Evolutionary conservation across 306 rosid genomes (phyloP).

Genomic region (Sicyos baderoa): DNA sequence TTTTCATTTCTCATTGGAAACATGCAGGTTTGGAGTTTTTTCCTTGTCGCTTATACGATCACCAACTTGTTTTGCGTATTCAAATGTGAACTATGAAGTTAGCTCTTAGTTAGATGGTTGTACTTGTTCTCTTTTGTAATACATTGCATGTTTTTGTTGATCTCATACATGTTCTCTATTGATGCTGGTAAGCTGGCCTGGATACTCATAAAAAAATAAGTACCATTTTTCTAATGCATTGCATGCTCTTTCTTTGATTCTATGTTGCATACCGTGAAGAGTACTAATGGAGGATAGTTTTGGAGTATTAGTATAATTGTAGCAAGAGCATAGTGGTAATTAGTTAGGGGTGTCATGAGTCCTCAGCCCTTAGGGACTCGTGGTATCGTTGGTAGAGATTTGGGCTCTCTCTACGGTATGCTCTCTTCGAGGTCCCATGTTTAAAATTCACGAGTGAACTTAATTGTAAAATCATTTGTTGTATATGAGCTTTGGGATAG

Average conservation of each 20-base stretch:
- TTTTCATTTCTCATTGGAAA: conserved; percentile 34
- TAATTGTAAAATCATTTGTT: no score
- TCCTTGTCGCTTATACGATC: neutral
- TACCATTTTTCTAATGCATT: neutral
- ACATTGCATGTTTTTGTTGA: neutral
- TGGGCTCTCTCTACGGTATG: no score
- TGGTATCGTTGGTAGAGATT: no score
- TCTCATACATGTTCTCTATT: neutral
- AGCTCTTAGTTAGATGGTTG: neutral
- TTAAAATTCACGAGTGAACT: no score
- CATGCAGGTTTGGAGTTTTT: conserved; percentile 27
- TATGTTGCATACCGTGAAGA: neutral
- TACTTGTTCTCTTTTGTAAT: neutral
- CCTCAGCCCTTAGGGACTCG: no score
- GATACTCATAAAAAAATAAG: neutral
- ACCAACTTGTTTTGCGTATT: neutral
- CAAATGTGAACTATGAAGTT: neutral
- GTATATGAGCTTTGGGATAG: no score
- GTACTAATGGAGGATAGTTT: no score
- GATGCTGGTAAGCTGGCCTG: neutral
- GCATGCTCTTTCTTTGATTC: neutral
- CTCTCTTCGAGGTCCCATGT: no score
- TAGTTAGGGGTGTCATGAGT: no score
- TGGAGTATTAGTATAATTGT: no score
- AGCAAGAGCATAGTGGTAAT: no score